Evolutionary conservation across 1,284 basidiomycete species (phyloP).

Genomic region (Naganishia albida): DNA sequence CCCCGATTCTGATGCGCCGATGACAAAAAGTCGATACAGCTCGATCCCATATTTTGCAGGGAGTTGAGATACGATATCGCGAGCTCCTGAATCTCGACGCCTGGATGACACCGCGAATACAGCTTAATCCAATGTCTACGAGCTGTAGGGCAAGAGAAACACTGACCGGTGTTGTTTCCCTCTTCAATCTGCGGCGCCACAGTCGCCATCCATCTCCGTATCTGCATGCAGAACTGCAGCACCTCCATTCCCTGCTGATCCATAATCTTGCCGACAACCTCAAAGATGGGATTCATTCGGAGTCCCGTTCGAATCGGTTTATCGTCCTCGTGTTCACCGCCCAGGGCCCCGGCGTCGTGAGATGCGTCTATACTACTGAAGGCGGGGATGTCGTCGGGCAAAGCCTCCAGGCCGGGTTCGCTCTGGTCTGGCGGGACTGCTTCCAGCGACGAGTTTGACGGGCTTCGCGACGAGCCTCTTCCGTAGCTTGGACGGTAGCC

Average conservation of each 20-base stretch:
- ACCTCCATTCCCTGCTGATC: constrained; percentile 24
- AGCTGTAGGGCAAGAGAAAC: not conserved
- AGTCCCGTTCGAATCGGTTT: constrained; percentile 28
- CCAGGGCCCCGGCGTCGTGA: constrained; percentile 9
- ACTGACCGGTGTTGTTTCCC: constrained; percentile 31
- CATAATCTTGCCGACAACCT: constrained; percentile 19
- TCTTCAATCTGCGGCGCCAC: constrained; percentile 30
- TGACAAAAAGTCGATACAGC: constrained; percentile 28
- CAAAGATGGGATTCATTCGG: constrained; percentile 22
- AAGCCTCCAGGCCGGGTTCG: not conserved
- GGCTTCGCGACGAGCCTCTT: not conserved
- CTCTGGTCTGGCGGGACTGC: not conserved
- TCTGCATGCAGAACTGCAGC: constrained; percentile 25
- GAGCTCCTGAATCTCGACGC: constrained; percentile 32
- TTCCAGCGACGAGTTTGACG: not conserved
- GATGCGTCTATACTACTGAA: constrained; percentile 8
- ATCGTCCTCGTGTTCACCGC: constrained; percentile 25
- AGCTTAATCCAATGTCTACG: not conserved
- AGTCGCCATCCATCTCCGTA: constrained; percentile 27
- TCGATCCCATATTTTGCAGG: constrained; percentile 26
- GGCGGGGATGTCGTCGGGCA: not conserved
- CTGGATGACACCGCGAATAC: not conserved
- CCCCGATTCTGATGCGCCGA: constrained; percentile 21
- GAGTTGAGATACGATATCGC: constrained; percentile 28
- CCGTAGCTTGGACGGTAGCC: constrained; percentile 1